These are phyloP conservation scores for Corymbia citriodora DNA, from an alignment of 441 rosid genomes.

Conservation along the genomic window DNA sequence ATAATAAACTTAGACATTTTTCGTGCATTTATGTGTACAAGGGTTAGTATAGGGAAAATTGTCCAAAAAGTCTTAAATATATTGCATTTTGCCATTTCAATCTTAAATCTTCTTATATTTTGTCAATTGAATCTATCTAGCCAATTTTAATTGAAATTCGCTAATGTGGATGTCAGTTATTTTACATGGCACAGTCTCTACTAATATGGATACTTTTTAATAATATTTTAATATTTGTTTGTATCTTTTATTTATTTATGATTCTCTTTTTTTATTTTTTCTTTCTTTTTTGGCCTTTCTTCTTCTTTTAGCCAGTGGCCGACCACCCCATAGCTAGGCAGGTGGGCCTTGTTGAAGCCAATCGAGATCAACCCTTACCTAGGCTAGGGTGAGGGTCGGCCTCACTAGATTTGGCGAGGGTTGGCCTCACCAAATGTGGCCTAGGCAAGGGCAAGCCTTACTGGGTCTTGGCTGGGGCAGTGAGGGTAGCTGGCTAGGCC, in stretches of 20 bases:
- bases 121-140: accelerated
- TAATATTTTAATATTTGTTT: too few species aligned
- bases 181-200: accelerated
- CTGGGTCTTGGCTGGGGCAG: accelerated
- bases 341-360: too few species aligned
- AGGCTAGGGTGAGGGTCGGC: too few species aligned
- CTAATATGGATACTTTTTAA: accelerated
- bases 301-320: too few species aligned
- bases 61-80: too few species aligned
- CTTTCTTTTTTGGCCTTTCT: accelerated
- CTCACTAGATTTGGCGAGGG: accelerated
- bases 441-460: accelerated
- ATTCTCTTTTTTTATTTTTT: accelerated
- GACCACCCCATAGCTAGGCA: too few species aligned
- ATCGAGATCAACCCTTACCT: too few species aligned
- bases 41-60: not conserved
- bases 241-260: too few species aligned
- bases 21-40: not conserved
- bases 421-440: accelerated
- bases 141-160: too few species aligned
- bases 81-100: accelerated
- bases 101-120: too few species aligned
- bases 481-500: accelerated
- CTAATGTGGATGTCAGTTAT: accelerated
- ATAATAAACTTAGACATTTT: not conserved